Conservation (phyloP, 169 alveolate species). For the Eimeria falciformis region DNA sequence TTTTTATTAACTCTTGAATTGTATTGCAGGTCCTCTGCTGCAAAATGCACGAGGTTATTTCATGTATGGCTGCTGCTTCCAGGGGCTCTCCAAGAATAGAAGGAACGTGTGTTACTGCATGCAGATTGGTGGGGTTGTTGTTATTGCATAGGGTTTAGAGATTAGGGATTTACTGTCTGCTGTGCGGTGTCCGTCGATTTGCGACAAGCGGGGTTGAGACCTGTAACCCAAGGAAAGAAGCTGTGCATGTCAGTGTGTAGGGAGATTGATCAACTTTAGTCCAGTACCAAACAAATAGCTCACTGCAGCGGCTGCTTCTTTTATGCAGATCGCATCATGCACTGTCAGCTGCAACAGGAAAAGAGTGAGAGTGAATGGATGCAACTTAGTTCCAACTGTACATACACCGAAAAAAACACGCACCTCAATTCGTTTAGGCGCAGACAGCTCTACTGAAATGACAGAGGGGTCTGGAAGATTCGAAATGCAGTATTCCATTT, state of each 20-base stretch:
- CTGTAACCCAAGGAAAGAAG: background rate
- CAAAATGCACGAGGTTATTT: background rate
- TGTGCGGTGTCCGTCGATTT: background rate
- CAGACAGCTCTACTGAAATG: too few relatives aligned
- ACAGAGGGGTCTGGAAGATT: background rate
- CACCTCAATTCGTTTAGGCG: too few relatives aligned
- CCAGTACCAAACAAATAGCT: too few relatives aligned
- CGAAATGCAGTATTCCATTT: background rate
- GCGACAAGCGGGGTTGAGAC: background rate
- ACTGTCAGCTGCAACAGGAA: too few relatives aligned
- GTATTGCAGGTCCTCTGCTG: background rate
- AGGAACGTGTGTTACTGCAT: background rate
- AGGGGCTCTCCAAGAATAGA: background rate
- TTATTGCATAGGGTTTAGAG: background rate
- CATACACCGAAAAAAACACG: too few relatives aligned
- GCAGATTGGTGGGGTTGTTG: too few relatives aligned
- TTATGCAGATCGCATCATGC: too few relatives aligned
- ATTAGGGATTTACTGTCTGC: background rate
- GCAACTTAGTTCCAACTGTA: too few relatives aligned
- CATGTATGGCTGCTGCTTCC: background rate
- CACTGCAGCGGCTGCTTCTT: too few relatives aligned
- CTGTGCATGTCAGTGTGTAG: too few relatives aligned
- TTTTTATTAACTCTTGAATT: background rate
- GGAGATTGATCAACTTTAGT: too few relatives aligned
- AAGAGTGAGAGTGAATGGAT: too few relatives aligned